These are phyloP conservation scores for Dendrobium huoshanense DNA, from an alignment of 106 monocot genomes.

Conservation along the genomic window DNA sequence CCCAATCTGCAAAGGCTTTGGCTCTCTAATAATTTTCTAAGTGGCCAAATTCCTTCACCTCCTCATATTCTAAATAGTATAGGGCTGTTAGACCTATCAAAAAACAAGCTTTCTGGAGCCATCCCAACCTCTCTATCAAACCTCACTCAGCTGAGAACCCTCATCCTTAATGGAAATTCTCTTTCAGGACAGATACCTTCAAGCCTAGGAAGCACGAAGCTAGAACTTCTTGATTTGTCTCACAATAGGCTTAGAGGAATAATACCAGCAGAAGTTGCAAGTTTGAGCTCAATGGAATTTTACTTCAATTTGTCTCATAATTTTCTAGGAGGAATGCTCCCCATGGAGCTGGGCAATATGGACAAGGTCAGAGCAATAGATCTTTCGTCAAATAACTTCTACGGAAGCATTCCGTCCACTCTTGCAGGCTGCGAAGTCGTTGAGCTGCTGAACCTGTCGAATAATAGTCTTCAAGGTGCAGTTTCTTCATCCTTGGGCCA, in stretches of 20 bases:
- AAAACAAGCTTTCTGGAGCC: slow-evolving; percentile 26
- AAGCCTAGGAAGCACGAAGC: neutral
- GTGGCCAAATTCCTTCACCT: slow-evolving; percentile 27
- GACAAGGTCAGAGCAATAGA: slow-evolving; percentile 33
- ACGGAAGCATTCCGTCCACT: slow-evolving; percentile 21
- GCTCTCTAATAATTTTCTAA: slow-evolving; percentile 35
- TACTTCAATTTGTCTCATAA: slow-evolving; percentile 43
- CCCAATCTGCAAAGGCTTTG: slow-evolving; percentile 39
- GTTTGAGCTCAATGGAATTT: slow-evolving; percentile 26
- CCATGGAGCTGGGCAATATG: slow-evolving; percentile 24
- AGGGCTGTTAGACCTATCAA: slow-evolving; percentile 42
- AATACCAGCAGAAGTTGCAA: slow-evolving; percentile 39
- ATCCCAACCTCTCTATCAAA: slow-evolving; percentile 22
- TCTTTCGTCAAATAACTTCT: slow-evolving; percentile 28
- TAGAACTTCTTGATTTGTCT: slow-evolving; percentile 42
- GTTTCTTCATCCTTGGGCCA: slow-evolving; percentile 28
- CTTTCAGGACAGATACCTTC: slow-evolving; percentile 32
- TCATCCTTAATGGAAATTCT: slow-evolving; percentile 14
- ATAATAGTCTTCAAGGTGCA: slow-evolving; percentile 28
- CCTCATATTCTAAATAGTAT: slow-evolving; percentile 14
- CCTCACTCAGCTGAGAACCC: slow-evolving; percentile 4
- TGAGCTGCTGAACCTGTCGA: slow-evolving; percentile 27
- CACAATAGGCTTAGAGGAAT: slow-evolving; percentile 38
- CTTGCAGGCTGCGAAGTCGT: slow-evolving; percentile 21
- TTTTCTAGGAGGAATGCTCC: slow-evolving; percentile 17